These are phyloP conservation scores for Nitzschia sp. DNA, from an alignment of 108 stramenopile species.

Conservation along the genomic window DNA sequence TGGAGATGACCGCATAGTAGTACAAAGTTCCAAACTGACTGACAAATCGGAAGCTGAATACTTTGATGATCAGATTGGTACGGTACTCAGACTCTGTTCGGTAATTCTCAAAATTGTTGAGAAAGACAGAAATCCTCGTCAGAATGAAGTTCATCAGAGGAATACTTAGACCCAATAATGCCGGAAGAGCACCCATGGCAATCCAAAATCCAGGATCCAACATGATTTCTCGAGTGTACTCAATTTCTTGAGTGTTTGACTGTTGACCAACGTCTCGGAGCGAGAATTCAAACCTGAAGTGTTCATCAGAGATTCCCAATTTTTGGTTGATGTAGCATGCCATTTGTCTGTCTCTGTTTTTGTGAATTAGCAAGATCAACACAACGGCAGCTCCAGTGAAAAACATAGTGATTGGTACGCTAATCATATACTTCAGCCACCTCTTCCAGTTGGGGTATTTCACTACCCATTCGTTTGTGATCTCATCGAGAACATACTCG, in stretches of 20 bases:
- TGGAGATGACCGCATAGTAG: conserved; percentile 89
- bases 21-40: conserved; percentile 96
- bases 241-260: conserved; percentile 50
- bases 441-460: conserved; percentile 87
- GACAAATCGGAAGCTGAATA: conserved; percentile 96
- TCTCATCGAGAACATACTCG: conserved; percentile 55
- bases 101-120: conserved; percentile 95
- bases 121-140: conserved; percentile 70
- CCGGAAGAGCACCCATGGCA: conserved; percentile 71
- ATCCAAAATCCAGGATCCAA: conserved; percentile 83
- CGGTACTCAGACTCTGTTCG: conserved; percentile 89
- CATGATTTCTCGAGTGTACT: conserved; percentile 58
- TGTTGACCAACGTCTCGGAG: conserved; percentile 56
- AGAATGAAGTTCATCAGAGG: conserved; percentile 81
- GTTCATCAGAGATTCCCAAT: conserved; percentile 26
- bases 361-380: conserved; percentile 79
- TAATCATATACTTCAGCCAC: conserved; percentile 76
- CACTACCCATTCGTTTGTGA: conserved; percentile 77
- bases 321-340: conserved; percentile 63
- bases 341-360: conserved; percentile 83
- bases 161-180: conserved; percentile 79
- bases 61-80: conserved; percentile 94
- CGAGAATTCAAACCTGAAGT: conserved; percentile 49
- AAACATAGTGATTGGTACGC: conserved; percentile 72
- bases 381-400: conserved; percentile 76